These are phyloP conservation scores for Allodekkera sacchari DNA, from an alignment of 805 yeast genomes.

Conservation along the genomic window DNA sequence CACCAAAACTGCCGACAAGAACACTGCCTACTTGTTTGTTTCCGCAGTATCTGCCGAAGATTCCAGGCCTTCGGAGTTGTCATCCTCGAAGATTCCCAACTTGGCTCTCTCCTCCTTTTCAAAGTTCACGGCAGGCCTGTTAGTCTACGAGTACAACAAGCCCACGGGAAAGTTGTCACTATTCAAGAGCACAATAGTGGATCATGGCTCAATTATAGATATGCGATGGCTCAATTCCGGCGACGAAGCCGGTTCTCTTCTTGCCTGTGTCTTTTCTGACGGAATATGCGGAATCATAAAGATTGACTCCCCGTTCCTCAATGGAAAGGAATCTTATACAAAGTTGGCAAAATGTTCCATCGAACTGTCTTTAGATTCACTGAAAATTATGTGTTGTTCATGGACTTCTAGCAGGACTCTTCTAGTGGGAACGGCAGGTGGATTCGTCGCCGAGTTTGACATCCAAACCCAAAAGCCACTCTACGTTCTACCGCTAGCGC, in stretches of 20 bases:
- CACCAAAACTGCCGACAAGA: constrained; percentile 10
- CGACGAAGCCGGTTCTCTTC: constrained; percentile 8
- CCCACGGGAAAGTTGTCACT: constrained; percentile 3
- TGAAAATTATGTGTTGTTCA: constrained; percentile 7
- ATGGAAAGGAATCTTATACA: constrained; percentile 3
- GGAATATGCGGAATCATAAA: constrained; percentile 19
- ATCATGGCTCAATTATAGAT: constrained; percentile 17
- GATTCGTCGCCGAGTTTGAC: constrained; percentile 21
- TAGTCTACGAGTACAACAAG: constrained; percentile 14
- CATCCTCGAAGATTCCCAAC: constrained; percentile 9
- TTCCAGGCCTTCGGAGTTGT: constrained; percentile 5
- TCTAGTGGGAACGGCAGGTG: constrained; percentile 19
- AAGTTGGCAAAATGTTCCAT: constrained; percentile 11
- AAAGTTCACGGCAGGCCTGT: constrained; percentile 13
- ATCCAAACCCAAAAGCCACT: constrained; percentile 13
- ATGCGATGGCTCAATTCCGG: constrained; percentile 19
- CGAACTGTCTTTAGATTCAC: background rate
- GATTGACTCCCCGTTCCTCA: constrained; percentile 10
- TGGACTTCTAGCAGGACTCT: constrained; percentile 21
- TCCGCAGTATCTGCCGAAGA: constrained; percentile 11
- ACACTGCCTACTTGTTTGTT: constrained; percentile 18
- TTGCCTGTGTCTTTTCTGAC: constrained; percentile 21
- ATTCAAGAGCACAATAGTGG: constrained; percentile 11
- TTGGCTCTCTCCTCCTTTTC: constrained; percentile 9
- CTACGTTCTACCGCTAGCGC: constrained; percentile 16